Conservation (phyloP, 257 asterid species). For the Solanum bulbocastanum region DNA sequence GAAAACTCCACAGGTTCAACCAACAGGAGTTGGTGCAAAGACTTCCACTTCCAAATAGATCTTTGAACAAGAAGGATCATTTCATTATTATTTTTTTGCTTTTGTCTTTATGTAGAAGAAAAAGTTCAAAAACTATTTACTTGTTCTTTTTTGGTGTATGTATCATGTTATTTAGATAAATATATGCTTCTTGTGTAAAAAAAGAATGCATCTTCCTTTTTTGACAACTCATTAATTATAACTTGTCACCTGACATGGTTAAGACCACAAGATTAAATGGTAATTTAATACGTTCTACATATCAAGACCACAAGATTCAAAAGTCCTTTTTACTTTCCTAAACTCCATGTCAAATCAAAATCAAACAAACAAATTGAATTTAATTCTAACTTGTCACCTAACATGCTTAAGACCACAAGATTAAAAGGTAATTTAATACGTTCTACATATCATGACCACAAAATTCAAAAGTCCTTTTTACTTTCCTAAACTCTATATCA, state of each 20-base stretch:
- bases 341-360: too few species aligned
- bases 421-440: too few species aligned
- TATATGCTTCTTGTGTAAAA: neutral
- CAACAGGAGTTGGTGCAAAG: neutral
- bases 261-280: neutral
- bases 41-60: neutral
- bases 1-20: neutral
- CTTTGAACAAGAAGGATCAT: neutral
- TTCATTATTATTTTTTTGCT: neutral
- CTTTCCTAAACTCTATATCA: neutral
- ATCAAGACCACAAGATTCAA: too few species aligned
- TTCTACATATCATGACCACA: too few species aligned
- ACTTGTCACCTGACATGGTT: neutral
- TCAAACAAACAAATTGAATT: neutral
- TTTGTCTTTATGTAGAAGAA: neutral
- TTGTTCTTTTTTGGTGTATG: neutral
- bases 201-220: too few species aligned
- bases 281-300: too few species aligned
- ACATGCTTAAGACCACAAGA: neutral
- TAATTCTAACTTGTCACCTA: neutral
- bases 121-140: neutral
- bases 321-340: neutral
- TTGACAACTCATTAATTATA: too few species aligned
- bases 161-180: neutral
- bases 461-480: neutral